These are phyloP conservation scores for Chaetomium fimeti DNA, from an alignment of 495 filamentous ascomycete genomes.

Conservation along the genomic window DNA sequence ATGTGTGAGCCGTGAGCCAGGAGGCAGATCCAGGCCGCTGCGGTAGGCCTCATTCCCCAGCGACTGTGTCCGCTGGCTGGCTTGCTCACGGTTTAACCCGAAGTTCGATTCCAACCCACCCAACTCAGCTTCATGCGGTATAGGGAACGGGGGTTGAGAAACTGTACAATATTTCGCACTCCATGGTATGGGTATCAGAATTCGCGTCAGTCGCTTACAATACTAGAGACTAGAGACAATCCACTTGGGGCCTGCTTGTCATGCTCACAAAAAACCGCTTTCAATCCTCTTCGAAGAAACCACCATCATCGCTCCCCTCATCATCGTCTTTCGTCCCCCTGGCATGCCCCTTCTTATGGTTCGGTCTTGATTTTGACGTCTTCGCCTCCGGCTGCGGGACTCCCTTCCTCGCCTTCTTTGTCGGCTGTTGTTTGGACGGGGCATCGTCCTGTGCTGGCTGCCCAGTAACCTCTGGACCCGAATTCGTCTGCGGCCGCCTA, in stretches of 20 bases:
- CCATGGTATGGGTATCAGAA: conserved; percentile 26
- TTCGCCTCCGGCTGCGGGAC: neutral
- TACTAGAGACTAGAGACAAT: neutral
- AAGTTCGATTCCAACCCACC: too few relatives aligned
- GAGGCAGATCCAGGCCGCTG: neutral
- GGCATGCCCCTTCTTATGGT: neutral
- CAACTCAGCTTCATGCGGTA: too few relatives aligned
- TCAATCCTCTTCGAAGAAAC: conserved; percentile 38
- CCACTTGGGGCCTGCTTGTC: neutral
- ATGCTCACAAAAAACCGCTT: neutral
- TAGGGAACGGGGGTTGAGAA: too few relatives aligned
- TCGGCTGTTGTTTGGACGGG: neutral
- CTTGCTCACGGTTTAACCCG: too few relatives aligned
- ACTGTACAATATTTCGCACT: too few relatives aligned
- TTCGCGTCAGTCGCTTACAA: neutral
- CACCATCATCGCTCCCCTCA: conserved; percentile 31
- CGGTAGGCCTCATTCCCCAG: neutral
- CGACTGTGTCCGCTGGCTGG: too few relatives aligned
- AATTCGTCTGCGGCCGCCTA: conserved; percentile 22
- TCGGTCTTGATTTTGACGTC: conserved; percentile 2
- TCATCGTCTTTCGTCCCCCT: neutral
- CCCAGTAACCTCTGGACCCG: neutral
- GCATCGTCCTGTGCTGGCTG: conserved; percentile 6
- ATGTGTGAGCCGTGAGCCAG: neutral
- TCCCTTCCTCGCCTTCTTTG: conserved; percentile 13